phyloP scores from a whole-genome alignment of 2,329 filamentous ascomycete genomes.

The Pyrenophora seminiperda region DNA sequence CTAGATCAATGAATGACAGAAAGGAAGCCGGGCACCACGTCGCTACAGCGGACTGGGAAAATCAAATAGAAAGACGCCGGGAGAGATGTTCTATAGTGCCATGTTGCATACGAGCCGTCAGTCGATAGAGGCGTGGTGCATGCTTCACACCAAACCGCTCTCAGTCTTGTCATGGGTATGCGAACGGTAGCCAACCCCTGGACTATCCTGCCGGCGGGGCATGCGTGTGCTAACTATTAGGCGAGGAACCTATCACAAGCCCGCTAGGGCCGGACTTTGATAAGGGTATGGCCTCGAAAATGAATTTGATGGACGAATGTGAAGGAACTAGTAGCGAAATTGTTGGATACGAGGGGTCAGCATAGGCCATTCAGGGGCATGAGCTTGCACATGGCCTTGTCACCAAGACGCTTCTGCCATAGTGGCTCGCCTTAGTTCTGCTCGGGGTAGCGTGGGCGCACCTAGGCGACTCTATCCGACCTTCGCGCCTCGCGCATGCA shows the following conservation, averaged over 20 bases:
- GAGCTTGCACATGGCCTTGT: constrained; percentile 15
- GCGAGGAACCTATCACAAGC: constrained; percentile 15
- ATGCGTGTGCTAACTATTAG: constrained; percentile 18
- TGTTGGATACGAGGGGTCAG: constrained; percentile 23
- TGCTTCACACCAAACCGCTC: constrained; percentile 23
- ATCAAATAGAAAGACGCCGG: constrained; percentile 27
- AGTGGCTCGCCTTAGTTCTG: constrained; percentile 11
- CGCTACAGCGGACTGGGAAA: constrained; percentile 19
- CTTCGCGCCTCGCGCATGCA: constrained; percentile 12
- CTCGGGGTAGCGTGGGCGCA: constrained; percentile 14
- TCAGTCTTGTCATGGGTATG: constrained; percentile 15
- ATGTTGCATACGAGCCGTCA: constrained; percentile 17
- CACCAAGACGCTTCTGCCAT: constrained; percentile 19
- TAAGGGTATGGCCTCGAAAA: constrained; percentile 25
- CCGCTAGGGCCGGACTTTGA: constrained; percentile 12
- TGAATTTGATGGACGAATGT: constrained; percentile 18
- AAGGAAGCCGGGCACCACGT: constrained; percentile 11
- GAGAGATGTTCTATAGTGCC: constrained; percentile 10
- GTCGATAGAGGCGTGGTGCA: constrained; percentile 20
- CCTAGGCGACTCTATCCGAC: constrained; percentile 7
- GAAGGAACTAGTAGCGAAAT: constrained; percentile 12
- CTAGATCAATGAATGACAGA: constrained; percentile 7
- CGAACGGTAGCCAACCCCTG: constrained; percentile 15
- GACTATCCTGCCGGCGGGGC: constrained; percentile 17
- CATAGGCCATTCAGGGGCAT: constrained; percentile 15